These are phyloP conservation scores for Xylaria grammica DNA, from an alignment of 495 filamentous ascomycete genomes.

Conservation along the genomic window DNA sequence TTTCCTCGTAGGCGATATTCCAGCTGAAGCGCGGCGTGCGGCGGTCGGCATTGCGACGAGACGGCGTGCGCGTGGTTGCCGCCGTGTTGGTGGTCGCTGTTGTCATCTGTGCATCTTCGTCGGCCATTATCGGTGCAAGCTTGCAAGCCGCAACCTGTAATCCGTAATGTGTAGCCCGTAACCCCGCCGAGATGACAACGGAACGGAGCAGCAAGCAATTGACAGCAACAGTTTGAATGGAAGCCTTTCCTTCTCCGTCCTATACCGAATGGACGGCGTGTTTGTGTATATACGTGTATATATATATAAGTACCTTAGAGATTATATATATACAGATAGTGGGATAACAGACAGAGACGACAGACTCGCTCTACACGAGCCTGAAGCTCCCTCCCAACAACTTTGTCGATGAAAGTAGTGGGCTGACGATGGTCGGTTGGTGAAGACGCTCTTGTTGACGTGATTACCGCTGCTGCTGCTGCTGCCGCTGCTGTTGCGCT, in stretches of 20 bases:
- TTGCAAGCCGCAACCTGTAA: neutral
- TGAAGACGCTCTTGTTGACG: neutral
- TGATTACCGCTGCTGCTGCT: too few relatives aligned
- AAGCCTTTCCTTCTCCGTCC: neutral
- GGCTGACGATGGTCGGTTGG: neutral
- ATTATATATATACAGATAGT: neutral
- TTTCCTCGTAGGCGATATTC: conserved; percentile 53
- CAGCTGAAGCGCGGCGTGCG: conserved; percentile 58
- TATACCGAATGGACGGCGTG: too few relatives aligned
- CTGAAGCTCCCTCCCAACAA: conserved; percentile 1
- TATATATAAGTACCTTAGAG: too few relatives aligned
- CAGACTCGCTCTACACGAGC: conserved; percentile 12
- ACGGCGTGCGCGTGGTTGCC: conserved; percentile 26
- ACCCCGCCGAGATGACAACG: neutral
- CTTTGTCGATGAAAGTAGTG: neutral
- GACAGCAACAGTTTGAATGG: too few relatives aligned
- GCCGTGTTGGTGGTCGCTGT: conserved; percentile 13
- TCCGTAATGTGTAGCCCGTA: neutral
- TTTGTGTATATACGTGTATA: too few relatives aligned
- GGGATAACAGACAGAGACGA: neutral
- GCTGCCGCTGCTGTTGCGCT: too few relatives aligned
- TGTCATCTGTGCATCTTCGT: conserved; percentile 25
- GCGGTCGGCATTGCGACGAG: conserved; percentile 43
- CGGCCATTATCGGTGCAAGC: conserved; percentile 14
- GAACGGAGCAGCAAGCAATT: neutral